phyloP scores from a whole-genome alignment of 2,329 filamentous ascomycete genomes.

The Mycogone perniciosa region DNA sequence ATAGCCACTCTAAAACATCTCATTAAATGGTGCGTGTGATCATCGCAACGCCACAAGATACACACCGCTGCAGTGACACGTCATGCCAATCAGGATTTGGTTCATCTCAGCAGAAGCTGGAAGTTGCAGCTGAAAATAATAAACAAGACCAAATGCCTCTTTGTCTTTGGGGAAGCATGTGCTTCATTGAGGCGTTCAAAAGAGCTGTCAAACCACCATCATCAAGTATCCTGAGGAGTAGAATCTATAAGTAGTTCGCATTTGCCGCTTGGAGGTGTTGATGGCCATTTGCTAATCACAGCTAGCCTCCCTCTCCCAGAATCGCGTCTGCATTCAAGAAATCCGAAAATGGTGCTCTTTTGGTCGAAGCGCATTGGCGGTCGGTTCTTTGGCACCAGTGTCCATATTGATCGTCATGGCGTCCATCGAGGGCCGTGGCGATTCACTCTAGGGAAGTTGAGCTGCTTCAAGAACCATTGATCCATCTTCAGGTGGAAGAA shows the following conservation, averaged over 20 bases:
- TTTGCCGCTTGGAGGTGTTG: not conserved
- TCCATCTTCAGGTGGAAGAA: not conserved
- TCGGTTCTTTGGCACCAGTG: conserved; percentile 44
- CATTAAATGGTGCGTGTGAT: not conserved
- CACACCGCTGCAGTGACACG: not conserved
- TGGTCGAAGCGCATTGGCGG: conserved; percentile 42
- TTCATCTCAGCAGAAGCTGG: not conserved
- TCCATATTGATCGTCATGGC: conserved; percentile 40
- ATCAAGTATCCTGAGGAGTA: too few species aligned
- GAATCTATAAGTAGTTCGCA: not conserved
- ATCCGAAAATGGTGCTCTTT: conserved; percentile 38
- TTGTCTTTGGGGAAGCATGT: too few species aligned
- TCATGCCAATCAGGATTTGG: not conserved
- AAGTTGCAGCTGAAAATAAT: too few species aligned
- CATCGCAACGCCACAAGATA: not conserved
- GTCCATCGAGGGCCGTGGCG: conserved; percentile 45
- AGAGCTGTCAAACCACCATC: too few species aligned
- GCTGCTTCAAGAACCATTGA: conserved; percentile 38
- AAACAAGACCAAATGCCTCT: too few species aligned
- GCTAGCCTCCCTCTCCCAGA: too few species aligned
- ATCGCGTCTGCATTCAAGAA: not conserved
- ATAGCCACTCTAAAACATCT: not conserved
- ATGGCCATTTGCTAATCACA: not conserved
- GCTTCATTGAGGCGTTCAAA: too few species aligned
- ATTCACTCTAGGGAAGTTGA: conserved; percentile 43